Percentiles rank a stretch among this genome's conserved stretches.
phyloP scores from a whole-genome alignment of 208 protist genomes.

The Leptomonas seymouri region DNA sequence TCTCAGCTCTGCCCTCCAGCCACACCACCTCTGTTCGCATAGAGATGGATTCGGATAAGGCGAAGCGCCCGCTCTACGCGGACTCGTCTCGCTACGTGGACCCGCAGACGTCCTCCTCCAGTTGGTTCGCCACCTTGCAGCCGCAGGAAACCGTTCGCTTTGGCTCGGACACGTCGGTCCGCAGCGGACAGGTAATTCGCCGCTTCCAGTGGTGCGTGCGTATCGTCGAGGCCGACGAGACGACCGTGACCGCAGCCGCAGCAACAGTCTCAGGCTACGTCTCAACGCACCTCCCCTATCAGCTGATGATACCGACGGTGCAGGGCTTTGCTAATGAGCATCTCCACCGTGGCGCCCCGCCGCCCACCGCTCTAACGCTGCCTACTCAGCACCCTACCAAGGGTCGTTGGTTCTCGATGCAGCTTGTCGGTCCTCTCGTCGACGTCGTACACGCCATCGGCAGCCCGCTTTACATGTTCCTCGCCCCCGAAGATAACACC shows the following conservation, averaged over 20 bases:
- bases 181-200: slow-evolving; percentile 32
- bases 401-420: slow-evolving; percentile 59
- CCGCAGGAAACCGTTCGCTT: slow-evolving; percentile 51
- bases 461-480: slow-evolving; percentile 70
- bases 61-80: slow-evolving; percentile 13
- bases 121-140: slow-evolving; percentile 64
- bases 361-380: slow-evolving; percentile 38
- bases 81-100: slow-evolving; percentile 59
- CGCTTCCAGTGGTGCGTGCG: slow-evolving; percentile 79
- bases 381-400: slow-evolving; percentile 48
- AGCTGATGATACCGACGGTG: slow-evolving; percentile 49
- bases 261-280: slow-evolving; percentile 31
- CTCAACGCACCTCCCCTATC: slow-evolving; percentile 61
- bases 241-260: too few species aligned
- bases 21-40: slow-evolving; percentile 18
- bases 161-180: slow-evolving; percentile 30
- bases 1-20: slow-evolving; percentile 60
- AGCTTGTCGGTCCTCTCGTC: slow-evolving; percentile 60
- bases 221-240: slow-evolving; percentile 35
- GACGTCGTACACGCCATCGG: slow-evolving; percentile 46
- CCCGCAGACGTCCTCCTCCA: slow-evolving; percentile 55
- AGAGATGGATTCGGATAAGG: background rate
- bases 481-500: slow-evolving; percentile 41
- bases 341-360: slow-evolving; percentile 1
- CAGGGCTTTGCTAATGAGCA: slow-evolving; percentile 46